Evolutionary conservation across 768 basidiomycete species (phyloP).

Genomic region (Lenzites betulinus): DNA sequence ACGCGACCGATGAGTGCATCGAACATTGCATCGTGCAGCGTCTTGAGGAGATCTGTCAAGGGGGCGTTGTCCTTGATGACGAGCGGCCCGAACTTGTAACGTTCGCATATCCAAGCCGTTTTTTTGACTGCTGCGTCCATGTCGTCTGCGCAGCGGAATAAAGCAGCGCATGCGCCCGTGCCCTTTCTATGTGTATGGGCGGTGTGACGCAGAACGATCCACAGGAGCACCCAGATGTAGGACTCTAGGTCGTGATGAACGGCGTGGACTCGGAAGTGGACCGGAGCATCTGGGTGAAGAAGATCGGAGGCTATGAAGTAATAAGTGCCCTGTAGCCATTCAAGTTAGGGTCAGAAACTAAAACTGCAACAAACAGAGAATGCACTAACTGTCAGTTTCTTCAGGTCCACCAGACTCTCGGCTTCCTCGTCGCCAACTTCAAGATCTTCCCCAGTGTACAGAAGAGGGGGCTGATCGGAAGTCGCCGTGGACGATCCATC

Average conservation of each 20-base stretch:
- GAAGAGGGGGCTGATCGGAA: background rate
- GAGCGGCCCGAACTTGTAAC: background rate
- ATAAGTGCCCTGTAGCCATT: background rate
- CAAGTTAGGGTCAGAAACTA: no score
- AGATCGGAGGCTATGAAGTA: constrained; percentile 10
- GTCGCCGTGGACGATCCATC: background rate
- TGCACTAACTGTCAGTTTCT: background rate
- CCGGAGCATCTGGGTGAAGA: background rate
- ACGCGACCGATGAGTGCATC: background rate
- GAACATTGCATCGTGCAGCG: background rate
- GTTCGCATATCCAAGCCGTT: background rate
- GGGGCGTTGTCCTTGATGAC: background rate
- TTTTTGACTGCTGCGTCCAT: background rate
- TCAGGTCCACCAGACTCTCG: background rate
- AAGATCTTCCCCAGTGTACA: background rate
- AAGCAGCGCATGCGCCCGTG: background rate
- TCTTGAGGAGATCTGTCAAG: background rate
- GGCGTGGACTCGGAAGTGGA: background rate
- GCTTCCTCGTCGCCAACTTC: background rate
- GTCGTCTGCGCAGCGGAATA: background rate
- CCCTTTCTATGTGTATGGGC: background rate
- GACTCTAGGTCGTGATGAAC: constrained; percentile 17
- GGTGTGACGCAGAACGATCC: constrained; percentile 12
- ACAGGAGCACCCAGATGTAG: constrained; percentile 18
- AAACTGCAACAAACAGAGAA: no score